Conservation (phyloP, 73 alveolate genomes). For the Tetrahymena borealis region DNA sequence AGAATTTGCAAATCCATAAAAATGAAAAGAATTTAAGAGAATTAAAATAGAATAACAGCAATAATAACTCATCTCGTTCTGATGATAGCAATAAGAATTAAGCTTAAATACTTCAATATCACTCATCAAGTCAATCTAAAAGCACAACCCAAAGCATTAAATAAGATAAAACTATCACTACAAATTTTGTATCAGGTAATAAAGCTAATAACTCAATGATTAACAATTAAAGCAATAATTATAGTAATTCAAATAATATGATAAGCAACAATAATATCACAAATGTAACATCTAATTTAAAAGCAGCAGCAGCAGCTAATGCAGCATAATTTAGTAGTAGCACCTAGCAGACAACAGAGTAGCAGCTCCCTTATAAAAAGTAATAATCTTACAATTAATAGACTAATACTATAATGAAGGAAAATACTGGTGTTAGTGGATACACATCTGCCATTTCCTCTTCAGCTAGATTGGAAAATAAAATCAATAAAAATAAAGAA, state of each 20-base stretch:
- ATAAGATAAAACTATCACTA: no score
- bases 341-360: background rate
- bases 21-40: background rate
- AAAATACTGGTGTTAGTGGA: background rate
- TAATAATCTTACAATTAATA: background rate
- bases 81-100: background rate
- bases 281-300: background rate
- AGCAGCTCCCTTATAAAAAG: background rate
- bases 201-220: no score
- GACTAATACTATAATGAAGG: background rate
- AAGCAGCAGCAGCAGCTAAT: background rate
- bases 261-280: background rate
- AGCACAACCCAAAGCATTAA: background rate
- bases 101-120: background rate
- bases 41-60: background rate
- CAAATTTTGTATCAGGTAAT: no score
- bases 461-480: background rate
- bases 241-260: background rate
- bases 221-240: no score
- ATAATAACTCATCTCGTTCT: background rate
- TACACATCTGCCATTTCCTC: background rate
- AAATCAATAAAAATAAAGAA: background rate
- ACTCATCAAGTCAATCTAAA: background rate
- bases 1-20: background rate
- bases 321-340: background rate